Evolutionary conservation across 2,329 filamentous ascomycete species (phyloP), one percentile per base, ranked within the genome.

Genomic region (Stylonectria norvegica): DNA sequence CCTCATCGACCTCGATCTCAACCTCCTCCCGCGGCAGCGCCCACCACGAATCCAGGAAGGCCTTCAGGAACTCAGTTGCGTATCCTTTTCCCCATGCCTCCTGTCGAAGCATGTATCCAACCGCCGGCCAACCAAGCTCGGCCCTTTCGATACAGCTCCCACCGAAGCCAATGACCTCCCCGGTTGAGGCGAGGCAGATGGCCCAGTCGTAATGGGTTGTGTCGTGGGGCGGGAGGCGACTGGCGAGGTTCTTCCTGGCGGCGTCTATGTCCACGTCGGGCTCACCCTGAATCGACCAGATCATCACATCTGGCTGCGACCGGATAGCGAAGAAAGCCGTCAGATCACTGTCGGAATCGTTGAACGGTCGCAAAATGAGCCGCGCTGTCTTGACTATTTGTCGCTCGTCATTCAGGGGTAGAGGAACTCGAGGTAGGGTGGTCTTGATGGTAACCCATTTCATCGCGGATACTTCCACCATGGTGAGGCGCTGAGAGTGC

Each of bases 251-350:
- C 17, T 43, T 50, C 43, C 60, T 61, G 8, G 76, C 75, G 41
- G 69, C 66, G 2, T 64, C 67, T 2, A 69, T 34, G 50, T 71
- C 63, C 38, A 53, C 45, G 60, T 82, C 73, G 7, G 64, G 49
- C 7, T 50, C 40, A 42, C 69, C 71, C 48, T 55, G 48, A 3
- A 46, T 38, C 38, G 80, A 81, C 69, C 73, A 81, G 39, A 60
- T 59, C 83, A 86, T 86, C 33, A 82, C 76, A 49, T 81, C 78
- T 4, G 72, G 69, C 55, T 81, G 69, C 11, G 66, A 67, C 17
- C 81, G 76, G 38, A 86, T 64, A 16, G 62, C 61, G 47, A 78
- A 65, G 12, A 81, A 45, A 5, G 65, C 71, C 2, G 65, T 60
- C 2, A 76, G 63, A 57, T 86, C 80, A 3, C 69, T 63, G 14